Evolutionary conservation across 139 green algal genomes (phyloP), one percentile per base, ranked within the genome.

Genomic region (Tetraselmis striata): DNA sequence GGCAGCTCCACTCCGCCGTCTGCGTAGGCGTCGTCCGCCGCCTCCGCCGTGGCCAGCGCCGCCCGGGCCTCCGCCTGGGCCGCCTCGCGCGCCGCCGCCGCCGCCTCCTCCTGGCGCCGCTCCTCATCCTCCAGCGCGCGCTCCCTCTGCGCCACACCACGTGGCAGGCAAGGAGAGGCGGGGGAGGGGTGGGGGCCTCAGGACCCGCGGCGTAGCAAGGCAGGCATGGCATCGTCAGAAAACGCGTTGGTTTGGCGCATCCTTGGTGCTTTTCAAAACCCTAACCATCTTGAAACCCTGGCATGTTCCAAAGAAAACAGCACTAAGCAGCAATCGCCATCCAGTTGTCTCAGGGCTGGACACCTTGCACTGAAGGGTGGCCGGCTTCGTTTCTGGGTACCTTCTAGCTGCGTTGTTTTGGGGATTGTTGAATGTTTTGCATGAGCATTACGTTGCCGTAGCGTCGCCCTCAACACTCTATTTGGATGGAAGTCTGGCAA

Each of bases 91-190:
- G 83, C 84, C 32, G 58, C 31, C 30, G 86, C 84, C 28, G 81
- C 84, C 23, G 77, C 74, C 1, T 75, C 79, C 74, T 86, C 83
- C 0, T 79, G 79, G 23, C 83, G 82, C 26, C 75, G 82, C 23
- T 82, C 32, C 32, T 75, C 24, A 29, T 87, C 86, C 76, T 93
- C 89, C 23, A 84, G 79, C 75, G 90, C 87, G 1, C 87, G 85
- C 77, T 90, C 85, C 23, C 82, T 83, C 77, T 84, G 79, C 77
- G 75, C 29, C n/a, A n/a, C n/a, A n/a, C n/a, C n/a, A n/a, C n/a
- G n/a, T n/a, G n/a, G n/a, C n/a, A n/a, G n/a, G n/a, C n/a, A n/a
- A n/a, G n/a, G n/a, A n/a, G n/a, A n/a, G n/a, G n/a, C n/a, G n/a
- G n/a, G n/a, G n/a, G n/a, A n/a, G n/a, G n/a, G n/a, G n/a, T n/a